Conservation (phyloP, 2,329 filamentous ascomycete genomes). For the Cladosporium sp. region DNA sequence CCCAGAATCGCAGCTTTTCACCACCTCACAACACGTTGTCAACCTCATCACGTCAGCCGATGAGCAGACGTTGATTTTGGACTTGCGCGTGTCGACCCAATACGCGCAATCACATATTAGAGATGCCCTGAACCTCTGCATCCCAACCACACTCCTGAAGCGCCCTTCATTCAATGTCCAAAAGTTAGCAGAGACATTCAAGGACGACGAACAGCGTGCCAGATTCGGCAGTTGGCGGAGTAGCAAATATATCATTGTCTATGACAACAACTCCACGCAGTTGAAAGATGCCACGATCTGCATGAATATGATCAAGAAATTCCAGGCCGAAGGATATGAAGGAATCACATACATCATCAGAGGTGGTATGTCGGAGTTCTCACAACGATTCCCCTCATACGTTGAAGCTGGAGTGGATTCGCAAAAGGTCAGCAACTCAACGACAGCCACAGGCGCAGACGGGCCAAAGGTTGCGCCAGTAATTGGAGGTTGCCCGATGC, state of each 20-base stretch:
- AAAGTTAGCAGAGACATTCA: constrained; percentile 85
- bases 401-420: constrained; percentile 52
- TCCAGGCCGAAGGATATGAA: constrained; percentile 76
- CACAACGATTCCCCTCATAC: constrained; percentile 63
- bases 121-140: constrained; percentile 87
- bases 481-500: constrained; percentile 86
- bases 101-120: constrained; percentile 72
- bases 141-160: constrained; percentile 91
- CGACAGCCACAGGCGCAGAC: constrained; percentile 47
- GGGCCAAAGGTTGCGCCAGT: constrained; percentile 67
- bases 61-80: constrained; percentile 69
- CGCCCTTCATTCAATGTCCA: constrained; percentile 85
- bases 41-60: constrained; percentile 49
- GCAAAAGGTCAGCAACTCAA: constrained; percentile 7
- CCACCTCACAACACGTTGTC: constrained; percentile 50
- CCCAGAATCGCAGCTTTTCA: constrained; percentile 41
- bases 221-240: constrained; percentile 76
- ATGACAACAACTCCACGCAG: constrained; percentile 75
- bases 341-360: constrained; percentile 74
- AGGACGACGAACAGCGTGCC: constrained; percentile 65
- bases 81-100: constrained; percentile 83
- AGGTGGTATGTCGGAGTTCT: constrained; percentile 78
- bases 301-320: constrained; percentile 90
- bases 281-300: constrained; percentile 78
- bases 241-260: constrained; percentile 78